Evolutionary conservation across 163 green algal genomes (phyloP).

Genomic region (Prototheca stagnorum): DNA sequence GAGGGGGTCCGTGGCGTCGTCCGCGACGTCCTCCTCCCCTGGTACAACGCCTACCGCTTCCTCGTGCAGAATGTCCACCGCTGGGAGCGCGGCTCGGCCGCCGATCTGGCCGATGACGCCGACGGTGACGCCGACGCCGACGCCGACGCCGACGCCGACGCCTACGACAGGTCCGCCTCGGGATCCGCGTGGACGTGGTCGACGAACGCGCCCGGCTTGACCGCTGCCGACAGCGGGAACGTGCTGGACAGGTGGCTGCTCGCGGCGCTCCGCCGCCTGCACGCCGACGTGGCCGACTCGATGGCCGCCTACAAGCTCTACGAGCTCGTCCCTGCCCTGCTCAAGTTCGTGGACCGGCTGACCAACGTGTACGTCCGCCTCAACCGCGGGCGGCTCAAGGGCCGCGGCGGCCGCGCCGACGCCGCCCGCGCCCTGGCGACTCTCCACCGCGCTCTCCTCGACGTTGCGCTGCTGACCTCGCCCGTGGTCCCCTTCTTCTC

Average conservation of each 20-base stretch:
- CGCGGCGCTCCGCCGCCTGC: slow-evolving; percentile 56
- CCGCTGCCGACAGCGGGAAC: slow-evolving; percentile 1
- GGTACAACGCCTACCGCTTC: slow-evolving; percentile 97
- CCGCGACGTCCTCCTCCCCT: slow-evolving; percentile 96
- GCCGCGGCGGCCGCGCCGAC: slow-evolving; percentile 19
- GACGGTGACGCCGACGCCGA: neutral
- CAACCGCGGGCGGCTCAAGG: slow-evolving; percentile 93
- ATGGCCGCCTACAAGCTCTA: slow-evolving; percentile 62
- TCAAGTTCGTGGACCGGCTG: slow-evolving; percentile 90
- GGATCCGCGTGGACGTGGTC: too few relatives aligned
- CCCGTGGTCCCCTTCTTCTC: slow-evolving; percentile 97
- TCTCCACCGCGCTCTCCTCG: slow-evolving; percentile 82
- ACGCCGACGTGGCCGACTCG: slow-evolving; percentile 51
- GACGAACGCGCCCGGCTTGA: neutral
- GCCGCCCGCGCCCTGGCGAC: slow-evolving; percentile 38
- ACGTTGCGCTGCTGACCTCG: slow-evolving; percentile 77
- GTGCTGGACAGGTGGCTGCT: slow-evolving; percentile 89
- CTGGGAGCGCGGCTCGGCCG: too few relatives aligned
- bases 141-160: too few relatives aligned
- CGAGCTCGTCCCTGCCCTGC: slow-evolving; percentile 87
- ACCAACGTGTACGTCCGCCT: slow-evolving; percentile 98
- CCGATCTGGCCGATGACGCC: slow-evolving; percentile 26
- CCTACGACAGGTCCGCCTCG: too few relatives aligned
- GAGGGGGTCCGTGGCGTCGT: slow-evolving; percentile 86
- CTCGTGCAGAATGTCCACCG: slow-evolving; percentile 68